A percentile compares a stretch with the other conserved stretches of the same genome.
Conservation (phyloP, 768 basidiomycete genomes). For the Filobasidium floriforme region DNA sequence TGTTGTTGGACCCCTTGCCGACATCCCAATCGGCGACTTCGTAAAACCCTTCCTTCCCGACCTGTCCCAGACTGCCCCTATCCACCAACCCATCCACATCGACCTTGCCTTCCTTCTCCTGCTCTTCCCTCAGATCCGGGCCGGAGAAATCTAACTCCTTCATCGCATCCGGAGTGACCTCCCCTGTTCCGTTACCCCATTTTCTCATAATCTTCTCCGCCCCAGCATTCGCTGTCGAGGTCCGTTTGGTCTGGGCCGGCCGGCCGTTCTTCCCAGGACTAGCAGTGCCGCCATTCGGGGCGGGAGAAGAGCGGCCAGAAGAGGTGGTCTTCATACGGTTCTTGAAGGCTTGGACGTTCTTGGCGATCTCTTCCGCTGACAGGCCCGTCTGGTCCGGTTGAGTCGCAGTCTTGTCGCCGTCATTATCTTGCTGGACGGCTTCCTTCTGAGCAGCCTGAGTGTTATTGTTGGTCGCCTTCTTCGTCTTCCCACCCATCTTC, state of each 20-base stretch:
- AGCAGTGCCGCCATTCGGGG: not conserved
- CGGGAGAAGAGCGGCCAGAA: not conserved
- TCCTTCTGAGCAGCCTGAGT: not conserved
- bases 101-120: constrained; percentile 44
- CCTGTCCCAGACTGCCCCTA: constrained; percentile 58
- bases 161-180: constrained; percentile 68
- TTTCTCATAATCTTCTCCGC: constrained; percentile 70
- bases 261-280: not conserved
- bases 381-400: constrained; percentile 17
- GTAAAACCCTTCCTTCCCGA: constrained; percentile 62
- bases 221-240: constrained; percentile 36
- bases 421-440: not conserved
- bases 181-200: constrained; percentile 65
- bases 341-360: constrained; percentile 86
- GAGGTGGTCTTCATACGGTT: constrained; percentile 62
- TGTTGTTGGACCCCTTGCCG: constrained; percentile 47
- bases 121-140: constrained; percentile 42
- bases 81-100: constrained; percentile 43
- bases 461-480: not conserved
- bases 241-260: not conserved
- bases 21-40: constrained; percentile 83
- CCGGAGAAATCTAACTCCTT: constrained; percentile 71
- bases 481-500: constrained; percentile 23
- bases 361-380: constrained; percentile 74
- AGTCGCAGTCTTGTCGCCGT: not conserved